Evolutionary conservation across 768 basidiomycete species (phyloP), one percentile per base, ranked within the genome.

Genomic region (Phylloporus arenicola): DNA sequence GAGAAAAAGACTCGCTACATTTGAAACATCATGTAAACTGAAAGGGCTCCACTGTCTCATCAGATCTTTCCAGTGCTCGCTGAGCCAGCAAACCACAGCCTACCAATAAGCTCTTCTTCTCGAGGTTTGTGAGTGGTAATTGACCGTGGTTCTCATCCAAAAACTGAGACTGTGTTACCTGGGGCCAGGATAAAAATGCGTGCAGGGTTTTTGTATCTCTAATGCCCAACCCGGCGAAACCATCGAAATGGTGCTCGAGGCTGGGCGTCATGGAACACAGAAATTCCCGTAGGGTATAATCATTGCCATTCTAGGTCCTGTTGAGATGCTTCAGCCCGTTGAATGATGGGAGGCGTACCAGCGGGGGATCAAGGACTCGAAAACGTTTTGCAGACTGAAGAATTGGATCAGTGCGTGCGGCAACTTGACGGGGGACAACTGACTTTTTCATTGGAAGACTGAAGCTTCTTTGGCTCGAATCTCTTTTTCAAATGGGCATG

Each of bases 121-220:
- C 64, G 7, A 66, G 54, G 11, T 45, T 45, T 13, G 64, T 61
- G n/a, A 64, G 52, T 4, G 39, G 51, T 17, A 68, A 43, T 6
- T 41, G 31, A 8, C 1, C 40, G 16, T 45, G 47, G 5, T 33
- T 40, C 12, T 57, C 56, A 16, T 57, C 48, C 19, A 68, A 33
- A 41, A 62, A 61, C 25, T 53, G 44, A 2, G 45, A n/a, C 33
- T 58, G 62, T 1, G 30, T 27, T 4, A 9, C 35, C 25, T 51
- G 53, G 6, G 58, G 56, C 63, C 65, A 67, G 14, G 51, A 50
- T 16, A 63, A n/a, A 47, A 68, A 61, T 25, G 51, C 58, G 12
- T 43, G 40, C 34, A 66, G 50, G 6, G 57, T 62, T 38, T 43
- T 51, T 48, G 31, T 25, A 25, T 64, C 56, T 38, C 57, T 56